Evolutionary conservation across 768 basidiomycete species (phyloP), one percentile per base, ranked within the genome.

Genomic region (Lactarius deliciosus): DNA sequence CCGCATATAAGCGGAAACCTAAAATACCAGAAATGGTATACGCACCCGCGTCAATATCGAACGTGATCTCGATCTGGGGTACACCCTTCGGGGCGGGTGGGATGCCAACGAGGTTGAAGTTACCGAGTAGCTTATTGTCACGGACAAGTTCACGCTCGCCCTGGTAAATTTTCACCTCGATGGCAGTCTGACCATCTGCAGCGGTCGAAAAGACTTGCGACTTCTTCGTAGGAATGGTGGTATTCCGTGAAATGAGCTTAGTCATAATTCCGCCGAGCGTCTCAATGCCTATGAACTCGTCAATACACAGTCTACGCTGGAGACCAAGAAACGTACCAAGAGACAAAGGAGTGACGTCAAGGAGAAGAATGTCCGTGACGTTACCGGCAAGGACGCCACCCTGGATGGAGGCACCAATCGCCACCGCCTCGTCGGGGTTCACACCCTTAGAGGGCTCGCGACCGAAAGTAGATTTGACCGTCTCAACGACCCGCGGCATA

Each of bases 221-320:
- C 86, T 99, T 99, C 85, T 99, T 99, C 72, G 96, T 98, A 5
- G 97, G 97, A 79, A 98, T 98, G 65, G 97, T 98, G 13, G 97
- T 99, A 82, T 99, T 99, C 66, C 97, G 91, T 75, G 84, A 90
- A 80, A 99, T 99, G 54, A 99, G 86, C 79, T 98, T 96, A 71
- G 96, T 98, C 94, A 99, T 98, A 79, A 99, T 98, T 75, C 97
- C 97, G 71, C 97, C 96, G 69, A 98, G 93, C 13, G 96, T 98
- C 81, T 97, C 95, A 63, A 94, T 94, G 81, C 87, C 87, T 82
- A 38, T n/a, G 18, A 41, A 25, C n/a, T 16, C 47, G 15, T 57
- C 28, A 65, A 41, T 10, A 15, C 6, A 16, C 16, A n/a, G 56
- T 6, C 4, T 45, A 57, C 0, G 54, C 32, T 53, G 28, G 11